Evolutionary conservation across 768 basidiomycete genomes (phyloP).

Genomic region (Pleurotus platypus): DNA sequence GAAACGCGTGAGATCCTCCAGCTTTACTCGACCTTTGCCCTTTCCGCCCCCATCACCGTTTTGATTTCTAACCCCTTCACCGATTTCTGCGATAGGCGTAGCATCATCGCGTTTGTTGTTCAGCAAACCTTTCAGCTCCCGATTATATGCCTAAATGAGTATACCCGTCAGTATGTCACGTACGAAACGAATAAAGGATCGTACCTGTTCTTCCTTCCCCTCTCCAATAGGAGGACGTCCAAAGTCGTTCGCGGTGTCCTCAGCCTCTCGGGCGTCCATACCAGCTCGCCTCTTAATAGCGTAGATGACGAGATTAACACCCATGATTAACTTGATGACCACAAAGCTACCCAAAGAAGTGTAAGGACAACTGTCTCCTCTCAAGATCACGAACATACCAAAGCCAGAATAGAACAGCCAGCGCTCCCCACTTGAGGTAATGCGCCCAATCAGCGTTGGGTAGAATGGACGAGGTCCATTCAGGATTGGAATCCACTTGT

Average conservation of each 20-base stretch:
- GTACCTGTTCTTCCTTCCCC: constrained; percentile 78
- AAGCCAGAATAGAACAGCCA: constrained; percentile 74
- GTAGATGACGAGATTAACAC: constrained; percentile 82
- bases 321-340: constrained; percentile 89
- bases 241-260: constrained; percentile 81
- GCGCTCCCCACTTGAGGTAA: constrained; percentile 60
- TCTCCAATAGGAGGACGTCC: constrained; percentile 92
- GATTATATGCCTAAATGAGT: constrained; percentile 66
- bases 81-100: constrained; percentile 64
- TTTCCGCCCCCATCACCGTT: constrained; percentile 22
- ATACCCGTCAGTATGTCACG: neutral
- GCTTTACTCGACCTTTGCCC: constrained; percentile 60
- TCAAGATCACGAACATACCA: constrained; percentile 49
- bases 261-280: constrained; percentile 73
- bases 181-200: constrained; percentile 14
- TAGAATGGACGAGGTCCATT: constrained; percentile 41
- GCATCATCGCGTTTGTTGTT: constrained; percentile 71
- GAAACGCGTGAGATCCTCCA: constrained; percentile 90
- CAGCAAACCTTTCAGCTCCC: constrained; percentile 69
- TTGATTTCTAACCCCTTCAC: constrained; percentile 42
- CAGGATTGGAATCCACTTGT: constrained; percentile 36
- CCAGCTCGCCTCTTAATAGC: constrained; percentile 70
- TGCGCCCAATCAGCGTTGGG: constrained; percentile 48
- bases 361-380: neutral
- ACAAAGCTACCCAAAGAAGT: constrained; percentile 51